These are phyloP conservation scores for Solanum sejunctum DNA, from an alignment of 257 asterid species.

Conservation along the genomic window DNA sequence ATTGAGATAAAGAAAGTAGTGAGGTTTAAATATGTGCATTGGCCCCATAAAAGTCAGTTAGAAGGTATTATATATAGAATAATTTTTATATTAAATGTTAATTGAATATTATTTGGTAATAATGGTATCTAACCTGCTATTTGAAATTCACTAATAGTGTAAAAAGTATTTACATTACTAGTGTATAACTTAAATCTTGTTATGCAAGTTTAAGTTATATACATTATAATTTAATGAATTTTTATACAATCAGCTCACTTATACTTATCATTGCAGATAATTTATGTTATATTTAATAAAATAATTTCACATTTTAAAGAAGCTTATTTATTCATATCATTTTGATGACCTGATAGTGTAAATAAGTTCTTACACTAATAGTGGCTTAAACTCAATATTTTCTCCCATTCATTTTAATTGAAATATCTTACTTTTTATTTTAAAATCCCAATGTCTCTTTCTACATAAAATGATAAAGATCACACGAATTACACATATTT, in stretches of 20 bases:
- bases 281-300: neutral
- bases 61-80: neutral
- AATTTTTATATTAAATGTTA: neutral
- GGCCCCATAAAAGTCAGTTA: neutral
- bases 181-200: neutral
- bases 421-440: neutral
- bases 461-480: neutral
- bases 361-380: neutral
- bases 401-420: neutral
- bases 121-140: neutral
- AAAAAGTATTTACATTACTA: neutral
- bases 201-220: too few species aligned
- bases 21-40: neutral
- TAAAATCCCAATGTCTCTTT: neutral
- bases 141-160: neutral
- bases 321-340: neutral
- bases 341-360: neutral
- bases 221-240: neutral
- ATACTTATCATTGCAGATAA: neutral
- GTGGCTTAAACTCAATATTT: neutral
- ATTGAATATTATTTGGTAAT: too few species aligned
- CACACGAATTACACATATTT: neutral
- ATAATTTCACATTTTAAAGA: neutral
- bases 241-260: neutral
- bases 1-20: too few species aligned